Percentiles rank a stretch among this genome's conserved stretches.
Conservation (phyloP, 2,329 filamentous ascomycete species). For the Decorospora gaudefroyi region DNA sequence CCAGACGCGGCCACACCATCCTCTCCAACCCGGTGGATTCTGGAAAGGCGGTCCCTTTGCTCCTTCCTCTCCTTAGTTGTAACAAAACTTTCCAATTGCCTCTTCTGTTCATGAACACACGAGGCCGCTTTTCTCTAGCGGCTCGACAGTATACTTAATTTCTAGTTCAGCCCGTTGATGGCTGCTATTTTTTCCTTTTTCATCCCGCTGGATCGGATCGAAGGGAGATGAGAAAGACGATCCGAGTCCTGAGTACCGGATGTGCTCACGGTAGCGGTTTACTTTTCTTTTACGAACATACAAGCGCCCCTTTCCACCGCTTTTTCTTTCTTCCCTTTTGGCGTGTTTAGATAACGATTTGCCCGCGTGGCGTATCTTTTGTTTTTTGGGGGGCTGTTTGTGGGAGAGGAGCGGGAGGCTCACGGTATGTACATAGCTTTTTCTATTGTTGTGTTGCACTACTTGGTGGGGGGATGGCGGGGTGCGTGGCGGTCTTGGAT, state of each 20-base stretch:
- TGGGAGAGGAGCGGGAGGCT: not conserved
- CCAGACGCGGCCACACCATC: not conserved
- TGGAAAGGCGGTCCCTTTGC: not conserved
- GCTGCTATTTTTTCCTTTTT: not conserved
- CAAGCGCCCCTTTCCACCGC: not conserved
- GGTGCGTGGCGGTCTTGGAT: no score
- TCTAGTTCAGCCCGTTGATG: constrained; percentile 7
- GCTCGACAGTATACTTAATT: constrained; percentile 11
- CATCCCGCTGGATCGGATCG: constrained; percentile 6
- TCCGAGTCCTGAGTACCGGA: not conserved
- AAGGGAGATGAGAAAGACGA: not conserved
- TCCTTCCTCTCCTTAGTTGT: constrained; percentile 4
- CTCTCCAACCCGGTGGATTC: no score
- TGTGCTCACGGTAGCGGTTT: not conserved
- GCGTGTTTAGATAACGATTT: constrained; percentile 3
- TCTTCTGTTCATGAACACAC: constrained; percentile 6
- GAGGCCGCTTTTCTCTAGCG: not conserved
- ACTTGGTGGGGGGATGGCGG: not conserved
- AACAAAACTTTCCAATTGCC: constrained; percentile 1
- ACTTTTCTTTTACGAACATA: not conserved
- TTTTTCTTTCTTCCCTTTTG: not conserved
- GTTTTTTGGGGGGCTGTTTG: not conserved
- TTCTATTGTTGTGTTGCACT: not conserved
- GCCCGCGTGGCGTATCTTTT: not conserved
- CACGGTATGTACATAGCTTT: constrained; percentile 1